Base-by-base conservation (phyloP, 805 yeast species). In the Millerozyma miso region DNA sequence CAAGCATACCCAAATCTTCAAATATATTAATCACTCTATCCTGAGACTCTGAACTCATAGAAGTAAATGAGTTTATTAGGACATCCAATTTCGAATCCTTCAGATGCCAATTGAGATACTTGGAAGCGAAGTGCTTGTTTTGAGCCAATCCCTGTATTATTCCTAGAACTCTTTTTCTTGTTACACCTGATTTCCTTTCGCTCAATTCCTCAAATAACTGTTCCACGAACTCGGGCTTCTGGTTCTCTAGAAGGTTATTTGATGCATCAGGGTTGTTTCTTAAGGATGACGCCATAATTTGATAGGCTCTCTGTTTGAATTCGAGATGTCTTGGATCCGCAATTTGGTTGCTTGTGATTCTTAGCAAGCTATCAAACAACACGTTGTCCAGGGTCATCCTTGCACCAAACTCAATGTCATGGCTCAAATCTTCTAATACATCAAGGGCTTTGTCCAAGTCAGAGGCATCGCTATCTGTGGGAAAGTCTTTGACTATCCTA, bases 211-310 rank as follows among this genome's bases (percentile, higher is more conserved):
- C 38, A 35, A 60, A 60, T 19, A 62, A 48, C 12, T 45, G 43
- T 10, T 48, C 47, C 4, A 62, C 45, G 36, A 58, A 59, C 13
- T 18, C 42, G 14, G 36, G 32, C 7, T 52, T 42, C 33, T 57
- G 56, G 19, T 55, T 51, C 4, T 48, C 42, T 29, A 65, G 44
- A 12, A 75, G 63, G 41, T 68, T 68, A 2, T 60, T 59, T 2
- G 73, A 48, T 0, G 89, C 88, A 2, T 74, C 76, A 2, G 79
- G 80, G 56, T 89, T 89, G 58, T 88, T 88, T 52, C 96, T 73
- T 36, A 88, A 60, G 3, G 90, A 62, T 4, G 87, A 73, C 0
- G 85, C 82, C 44, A 89, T 66, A 20, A 84, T 68, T 46, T 88
- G 69, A 12, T 80, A 74, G 1, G 80, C 59, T 35, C 75, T 52